These are phyloP conservation scores for Inga oerstediana DNA, from an alignment of 306 rosid species.

Conservation along the genomic window DNA sequence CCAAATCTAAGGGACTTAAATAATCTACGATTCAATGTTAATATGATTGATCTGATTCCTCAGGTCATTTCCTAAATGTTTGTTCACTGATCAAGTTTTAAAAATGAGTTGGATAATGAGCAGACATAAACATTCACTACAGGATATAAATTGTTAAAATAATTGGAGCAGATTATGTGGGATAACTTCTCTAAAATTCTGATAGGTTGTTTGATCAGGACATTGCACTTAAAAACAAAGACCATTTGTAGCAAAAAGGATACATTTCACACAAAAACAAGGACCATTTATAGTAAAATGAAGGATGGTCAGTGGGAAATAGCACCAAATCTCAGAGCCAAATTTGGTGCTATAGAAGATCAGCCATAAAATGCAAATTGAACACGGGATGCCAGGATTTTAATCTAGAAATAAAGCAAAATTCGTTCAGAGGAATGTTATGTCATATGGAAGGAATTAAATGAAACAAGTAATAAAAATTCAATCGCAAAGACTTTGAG, in stretches of 20 bases:
- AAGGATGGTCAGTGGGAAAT: constrained; percentile 4
- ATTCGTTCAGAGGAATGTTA: neutral
- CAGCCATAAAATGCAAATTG: constrained; percentile 15
- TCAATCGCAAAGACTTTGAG: neutral
- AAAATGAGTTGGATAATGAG: constrained; percentile 1
- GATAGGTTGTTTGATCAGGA: neutral
- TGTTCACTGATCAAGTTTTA: neutral
- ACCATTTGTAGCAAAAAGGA: neutral
- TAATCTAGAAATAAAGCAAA: neutral
- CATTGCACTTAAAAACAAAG: constrained; percentile 19
- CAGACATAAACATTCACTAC: neutral
- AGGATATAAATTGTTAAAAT: neutral
- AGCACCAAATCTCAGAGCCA: neutral
- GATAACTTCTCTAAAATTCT: neutral
- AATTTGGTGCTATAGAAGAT: constrained; percentile 11
- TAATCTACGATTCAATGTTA: neutral
- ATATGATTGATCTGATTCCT: neutral
- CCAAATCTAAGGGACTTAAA: neutral
- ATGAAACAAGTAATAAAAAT: neutral
- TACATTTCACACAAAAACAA: no score
- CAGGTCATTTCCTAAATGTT: neutral
- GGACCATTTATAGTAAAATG: neutral
- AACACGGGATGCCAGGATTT: neutral
- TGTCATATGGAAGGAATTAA: neutral
- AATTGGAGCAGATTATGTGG: neutral